Evolutionary conservation across 768 basidiomycete species (phyloP).

Genomic region (Boletus huronensis): DNA sequence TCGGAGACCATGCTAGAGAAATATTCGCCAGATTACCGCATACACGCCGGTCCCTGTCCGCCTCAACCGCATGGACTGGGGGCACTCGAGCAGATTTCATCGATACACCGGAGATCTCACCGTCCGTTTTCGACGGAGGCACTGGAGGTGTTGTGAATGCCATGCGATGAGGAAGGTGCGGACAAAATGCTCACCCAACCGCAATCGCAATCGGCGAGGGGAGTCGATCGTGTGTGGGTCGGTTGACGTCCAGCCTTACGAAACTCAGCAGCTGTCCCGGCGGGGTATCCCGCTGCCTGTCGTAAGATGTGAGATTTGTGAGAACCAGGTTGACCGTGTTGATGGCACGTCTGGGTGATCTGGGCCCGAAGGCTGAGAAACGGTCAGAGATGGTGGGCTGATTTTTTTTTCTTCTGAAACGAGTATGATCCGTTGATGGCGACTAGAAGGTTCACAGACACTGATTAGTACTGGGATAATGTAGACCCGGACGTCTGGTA

Average conservation of each 20-base stretch:
- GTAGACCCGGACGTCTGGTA: background rate
- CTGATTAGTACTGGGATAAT: too few relatives aligned
- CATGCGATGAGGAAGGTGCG: background rate
- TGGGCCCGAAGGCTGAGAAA: background rate
- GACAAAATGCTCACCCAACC: background rate
- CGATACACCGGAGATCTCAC: background rate
- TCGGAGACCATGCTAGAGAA: background rate
- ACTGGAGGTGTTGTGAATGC: background rate
- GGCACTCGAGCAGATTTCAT: background rate
- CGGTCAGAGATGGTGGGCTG: background rate
- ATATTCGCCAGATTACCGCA: background rate
- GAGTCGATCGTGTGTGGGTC: background rate
- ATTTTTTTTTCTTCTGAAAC: background rate
- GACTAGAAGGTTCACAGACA: background rate
- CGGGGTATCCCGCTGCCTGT: background rate
- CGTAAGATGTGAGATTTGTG: conserved; percentile 4
- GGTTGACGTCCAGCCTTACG: background rate
- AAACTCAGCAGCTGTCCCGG: background rate
- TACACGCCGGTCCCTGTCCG: background rate
- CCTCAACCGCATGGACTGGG: background rate
- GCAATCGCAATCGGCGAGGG: background rate
- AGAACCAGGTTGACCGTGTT: background rate
- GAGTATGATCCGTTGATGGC: background rate
- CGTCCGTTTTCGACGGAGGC: background rate
- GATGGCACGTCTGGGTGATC: background rate